Evolutionary conservation across 2,329 filamentous ascomycete species (phyloP).

Genomic region (Penicillium rolfsii): DNA sequence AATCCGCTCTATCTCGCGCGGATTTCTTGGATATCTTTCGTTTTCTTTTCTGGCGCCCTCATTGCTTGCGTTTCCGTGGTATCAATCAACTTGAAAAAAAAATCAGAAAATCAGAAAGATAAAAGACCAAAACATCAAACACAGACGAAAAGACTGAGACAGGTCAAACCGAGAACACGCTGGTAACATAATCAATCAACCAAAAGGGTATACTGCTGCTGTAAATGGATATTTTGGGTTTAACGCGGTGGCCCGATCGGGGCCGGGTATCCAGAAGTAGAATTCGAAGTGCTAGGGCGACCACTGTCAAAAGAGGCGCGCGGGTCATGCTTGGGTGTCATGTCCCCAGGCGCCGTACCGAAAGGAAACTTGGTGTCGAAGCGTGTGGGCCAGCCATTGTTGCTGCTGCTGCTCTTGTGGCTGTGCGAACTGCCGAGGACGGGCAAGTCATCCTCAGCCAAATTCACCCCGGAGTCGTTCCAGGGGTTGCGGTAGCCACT

Average conservation of each 20-base stretch:
- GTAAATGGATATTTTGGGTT: constrained; percentile 55
- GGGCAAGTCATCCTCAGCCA: constrained; percentile 78
- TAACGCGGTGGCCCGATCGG: constrained; percentile 90
- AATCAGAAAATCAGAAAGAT: constrained; percentile 19
- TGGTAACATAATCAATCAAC: constrained; percentile 38
- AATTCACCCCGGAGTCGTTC: constrained; percentile 96
- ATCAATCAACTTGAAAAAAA: constrained; percentile 28
- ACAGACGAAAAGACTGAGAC: constrained; percentile 30
- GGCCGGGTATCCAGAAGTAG: constrained; percentile 95
- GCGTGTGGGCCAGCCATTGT: constrained; percentile 55
- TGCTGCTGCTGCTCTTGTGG: constrained; percentile 66
- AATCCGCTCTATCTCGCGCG: constrained; percentile 28
- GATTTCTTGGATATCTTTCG: constrained; percentile 35
- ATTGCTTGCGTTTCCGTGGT: constrained; percentile 37
- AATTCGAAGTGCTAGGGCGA: constrained; percentile 92
- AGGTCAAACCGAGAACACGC: constrained; percentile 46
- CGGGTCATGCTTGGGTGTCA: constrained; percentile 79
- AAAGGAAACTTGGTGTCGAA: constrained; percentile 69
- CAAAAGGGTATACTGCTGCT: constrained; percentile 52
- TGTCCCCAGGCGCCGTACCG: constrained; percentile 70
- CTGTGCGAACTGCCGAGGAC: constrained; percentile 58
- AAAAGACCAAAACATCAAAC: constrained; percentile 13
- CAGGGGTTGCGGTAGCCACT: constrained; percentile 96
- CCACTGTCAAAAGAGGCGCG: constrained; percentile 88
- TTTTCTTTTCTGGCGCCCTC: constrained; percentile 37